Percentiles rank a stretch among this genome's conserved stretches.
These are phyloP conservation scores for Sutorius eximius DNA, from an alignment of 1,284 basidiomycete genomes.

Conservation along the genomic window DNA sequence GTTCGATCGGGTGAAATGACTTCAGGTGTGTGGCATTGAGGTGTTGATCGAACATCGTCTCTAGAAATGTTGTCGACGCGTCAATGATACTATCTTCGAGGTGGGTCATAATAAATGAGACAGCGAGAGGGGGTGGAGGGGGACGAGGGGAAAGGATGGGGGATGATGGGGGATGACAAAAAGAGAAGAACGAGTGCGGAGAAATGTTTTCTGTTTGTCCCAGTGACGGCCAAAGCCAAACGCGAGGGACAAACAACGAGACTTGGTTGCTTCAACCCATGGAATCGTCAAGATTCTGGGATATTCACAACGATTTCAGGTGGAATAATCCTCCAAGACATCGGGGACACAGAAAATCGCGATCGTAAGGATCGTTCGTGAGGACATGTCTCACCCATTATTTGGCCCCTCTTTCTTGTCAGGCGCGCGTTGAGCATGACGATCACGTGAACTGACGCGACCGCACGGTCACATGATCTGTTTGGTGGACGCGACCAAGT, in stretches of 20 bases:
- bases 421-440: not conserved
- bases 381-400: slow-evolving; percentile 19
- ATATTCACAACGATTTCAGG: not conserved
- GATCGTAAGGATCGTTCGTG: not conserved
- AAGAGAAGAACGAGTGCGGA: not conserved
- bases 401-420: not conserved
- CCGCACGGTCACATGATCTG: slow-evolving; percentile 18
- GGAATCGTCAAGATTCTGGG: slow-evolving; percentile 2
- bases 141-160: not conserved
- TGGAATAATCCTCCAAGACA: not conserved
- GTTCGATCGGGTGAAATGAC: not conserved
- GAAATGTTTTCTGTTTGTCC: slow-evolving; percentile 16
- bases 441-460: slow-evolving; percentile 23
- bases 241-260: slow-evolving; percentile 11
- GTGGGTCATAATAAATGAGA: not conserved
- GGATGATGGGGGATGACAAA: not conserved
- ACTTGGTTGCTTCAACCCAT: not conserved
- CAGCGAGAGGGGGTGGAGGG: not conserved
- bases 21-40: slow-evolving; percentile 10
- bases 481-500: slow-evolving; percentile 6
- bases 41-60: not conserved
- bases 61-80: not conserved
- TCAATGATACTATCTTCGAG: not conserved
- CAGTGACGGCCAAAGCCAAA: slow-evolving; percentile 20
- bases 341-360: not conserved